Evolutionary conservation across 2,329 filamentous ascomycete species (phyloP).

Genomic region (Lasiodiplodia theobromae): DNA sequence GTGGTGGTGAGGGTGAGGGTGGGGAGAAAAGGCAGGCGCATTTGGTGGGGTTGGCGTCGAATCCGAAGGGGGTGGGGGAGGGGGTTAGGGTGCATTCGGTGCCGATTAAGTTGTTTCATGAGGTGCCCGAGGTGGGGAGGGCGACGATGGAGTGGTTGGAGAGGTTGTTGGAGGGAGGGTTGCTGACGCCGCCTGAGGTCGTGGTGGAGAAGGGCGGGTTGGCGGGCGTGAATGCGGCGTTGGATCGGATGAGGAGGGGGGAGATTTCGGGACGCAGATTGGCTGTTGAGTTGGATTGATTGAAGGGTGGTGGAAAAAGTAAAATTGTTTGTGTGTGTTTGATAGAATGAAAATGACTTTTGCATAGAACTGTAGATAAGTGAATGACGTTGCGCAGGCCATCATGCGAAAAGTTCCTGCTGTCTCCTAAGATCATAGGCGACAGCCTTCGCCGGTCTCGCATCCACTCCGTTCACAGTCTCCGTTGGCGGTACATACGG

Average conservation of each 20-base stretch:
- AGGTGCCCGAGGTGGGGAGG: slow-evolving; percentile 68
- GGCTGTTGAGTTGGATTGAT: slow-evolving; percentile 61
- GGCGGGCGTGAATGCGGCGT: slow-evolving; percentile 68
- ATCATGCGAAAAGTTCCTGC: slow-evolving; percentile 15
- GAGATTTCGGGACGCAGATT: slow-evolving; percentile 73
- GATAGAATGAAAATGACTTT: neutral
- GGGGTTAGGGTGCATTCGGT: slow-evolving; percentile 68
- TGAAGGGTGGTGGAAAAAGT: slow-evolving; percentile 31
- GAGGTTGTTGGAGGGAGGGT: slow-evolving; percentile 61
- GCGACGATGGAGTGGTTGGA: slow-evolving; percentile 72
- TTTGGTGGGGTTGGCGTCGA: slow-evolving; percentile 70
- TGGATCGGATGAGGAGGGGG: slow-evolving; percentile 71
- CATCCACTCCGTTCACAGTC: neutral
- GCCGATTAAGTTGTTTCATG: slow-evolving; percentile 79
- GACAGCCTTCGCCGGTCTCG: neutral
- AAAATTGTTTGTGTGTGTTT: too few relatives aligned
- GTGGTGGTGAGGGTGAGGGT: too few relatives aligned
- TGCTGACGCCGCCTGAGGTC: slow-evolving; percentile 69
- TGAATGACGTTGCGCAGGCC: too few relatives aligned
- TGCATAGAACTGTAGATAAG: neutral
- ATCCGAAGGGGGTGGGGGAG: slow-evolving; percentile 64
- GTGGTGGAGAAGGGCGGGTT: slow-evolving; percentile 70
- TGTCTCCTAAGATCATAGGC: slow-evolving; percentile 23
- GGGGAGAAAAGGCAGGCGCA: slow-evolving; percentile 52
- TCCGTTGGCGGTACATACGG: slow-evolving; percentile 38